Evolutionary conservation across 495 filamentous ascomycete genomes (phyloP), one percentile per base, ranked within the genome.

Genomic region (Pseudomonodictys pantanalensis): DNA sequence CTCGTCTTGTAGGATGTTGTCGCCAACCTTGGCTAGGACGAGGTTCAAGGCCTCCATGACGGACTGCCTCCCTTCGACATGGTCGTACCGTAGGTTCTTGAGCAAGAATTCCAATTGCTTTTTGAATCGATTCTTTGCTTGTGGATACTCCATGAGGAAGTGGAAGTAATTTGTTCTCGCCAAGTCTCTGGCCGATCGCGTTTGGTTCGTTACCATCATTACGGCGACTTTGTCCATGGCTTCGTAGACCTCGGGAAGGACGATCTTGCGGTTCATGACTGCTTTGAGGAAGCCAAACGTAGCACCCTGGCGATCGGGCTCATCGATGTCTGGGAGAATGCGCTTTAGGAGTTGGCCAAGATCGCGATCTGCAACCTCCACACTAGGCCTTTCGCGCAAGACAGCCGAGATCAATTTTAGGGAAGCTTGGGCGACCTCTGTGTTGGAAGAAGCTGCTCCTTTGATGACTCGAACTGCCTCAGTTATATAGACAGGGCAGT

Each of bases 171-270:
- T 87, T 20, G 90, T 89, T 26, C 95, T 83, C 17, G 92, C 92
- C 30, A 92, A 74, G 66, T 96, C 91, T 39, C 92, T 81, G 2
- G 92, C 88, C 60, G 85, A 83, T 64, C 86, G 85, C 62, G 91
- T 91, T 55, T 95, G 87, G 71, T 96, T 97, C 23, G 88, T 96
- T 56, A 98, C 89, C 92, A 97, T 96, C 73, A 97, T 86, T n/a
- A 79, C 83, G 23, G 89, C 88, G 29, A 97, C 85, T 62, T 86
- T 81, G 67, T 98, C 93, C 48, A 95, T 81, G 12, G 88, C 84
- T 64, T 97, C 92, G 71, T 97, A 98, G 46, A 97, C 84, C 45
- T 88, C 83, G 1, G 91, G 82, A 44, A 95, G 90, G 53, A 95
- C 78, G 46, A 96, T 77, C 71, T 89, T 95, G 23, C 91, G 80